Evolutionary conservation across 257 asterid species (phyloP), one percentile per base, ranked within the genome.

Genomic region (Thymus quinquecostatus): DNA sequence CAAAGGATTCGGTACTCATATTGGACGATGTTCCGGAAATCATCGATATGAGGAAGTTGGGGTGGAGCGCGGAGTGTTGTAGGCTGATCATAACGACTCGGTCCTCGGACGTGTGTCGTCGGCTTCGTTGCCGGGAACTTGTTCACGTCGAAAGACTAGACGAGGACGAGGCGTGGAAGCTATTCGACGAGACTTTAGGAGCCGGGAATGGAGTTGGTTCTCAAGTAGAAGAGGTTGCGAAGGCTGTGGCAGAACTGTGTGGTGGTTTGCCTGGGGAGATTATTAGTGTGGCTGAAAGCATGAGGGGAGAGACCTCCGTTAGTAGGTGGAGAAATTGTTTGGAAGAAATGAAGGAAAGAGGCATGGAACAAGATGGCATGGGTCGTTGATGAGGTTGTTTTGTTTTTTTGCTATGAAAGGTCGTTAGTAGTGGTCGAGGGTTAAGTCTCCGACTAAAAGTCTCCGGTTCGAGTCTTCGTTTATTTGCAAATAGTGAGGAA

Each of bases 201-300:
- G 12, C 5, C 4, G 68, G 60, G 41, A 29, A 3, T 1, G 4
- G 30, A 57, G 41, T 57, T 1, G 41, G 2, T 29, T 4, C 21
- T 57, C 21, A 0, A 12, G 55, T 13, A 1, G 44, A 71, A 50
- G 30, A 54, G 27, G 13, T 61, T 27, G 76, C 47, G 1, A 49
- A 27, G 51, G 5, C 44, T 2, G 10, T 61, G 63, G 76, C 48
- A 10, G 28, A 27, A 60, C 3, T 14, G 50, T 71, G 76, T 50
- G 30, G 8, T 29, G 70, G 70, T 38, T 49, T 72, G 76, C 76
- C 76, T 0, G 56, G 62, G 0, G 76, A 47, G 8, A 62, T 62
- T 27, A 38, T 72, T 14, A 41, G 48, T 1, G 3, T 72, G 8
- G 64, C 56, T 3, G 76, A 70, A 10, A 54, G 70, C 55, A 53